A percentile compares a stretch with the other conserved stretches of the same genome.
These are phyloP conservation scores for Alternaria sp. DNA, from an alignment of 2,329 filamentous ascomycete species.

Conservation along the genomic window DNA sequence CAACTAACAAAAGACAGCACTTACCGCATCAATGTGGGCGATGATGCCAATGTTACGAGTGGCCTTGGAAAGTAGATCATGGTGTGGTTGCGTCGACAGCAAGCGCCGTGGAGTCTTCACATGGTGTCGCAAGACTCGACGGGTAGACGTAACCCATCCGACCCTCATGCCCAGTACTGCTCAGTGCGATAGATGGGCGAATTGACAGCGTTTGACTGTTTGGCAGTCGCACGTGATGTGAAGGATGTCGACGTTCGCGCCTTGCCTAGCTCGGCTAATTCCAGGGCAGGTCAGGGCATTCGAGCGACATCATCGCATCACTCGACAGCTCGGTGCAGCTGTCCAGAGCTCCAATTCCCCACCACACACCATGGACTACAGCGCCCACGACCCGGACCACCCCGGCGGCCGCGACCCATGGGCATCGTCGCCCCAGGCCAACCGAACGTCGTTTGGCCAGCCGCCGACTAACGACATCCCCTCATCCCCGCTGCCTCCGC, in stretches of 20 bases:
- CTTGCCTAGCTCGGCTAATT: conserved; percentile 34
- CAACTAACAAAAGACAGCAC: conserved; percentile 26
- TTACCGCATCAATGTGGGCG: conserved; percentile 90
- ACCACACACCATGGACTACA: conserved; percentile 67
- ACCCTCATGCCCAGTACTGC: conserved; percentile 40
- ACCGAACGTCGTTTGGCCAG: conserved; percentile 55
- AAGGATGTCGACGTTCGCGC: conserved; percentile 28
- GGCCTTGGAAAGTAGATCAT: conserved; percentile 63
- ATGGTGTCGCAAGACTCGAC: conserved; percentile 42
- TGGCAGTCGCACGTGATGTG: conserved; percentile 34
- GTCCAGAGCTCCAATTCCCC: conserved; percentile 30
- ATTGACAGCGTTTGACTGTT: conserved; percentile 9
- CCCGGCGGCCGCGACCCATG: conserved; percentile 67
- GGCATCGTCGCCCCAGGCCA: conserved; percentile 65
- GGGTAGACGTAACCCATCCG: conserved; percentile 43
- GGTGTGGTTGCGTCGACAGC: conserved; percentile 32
- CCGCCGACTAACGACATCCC: conserved; percentile 51
- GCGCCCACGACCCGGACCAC: conserved; percentile 63
- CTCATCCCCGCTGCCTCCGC: conserved; percentile 49
- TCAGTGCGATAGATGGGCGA: conserved; percentile 11
- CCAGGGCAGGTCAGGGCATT: conserved; percentile 13
- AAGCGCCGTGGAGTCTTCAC: conserved; percentile 37
- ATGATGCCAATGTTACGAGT: conserved; percentile 98
- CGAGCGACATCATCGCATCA: conserved; percentile 24
- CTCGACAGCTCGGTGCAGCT: conserved; percentile 26